phyloP scores from a whole-genome alignment of 768 basidiomycete genomes.

The Lactarius sp. region DNA sequence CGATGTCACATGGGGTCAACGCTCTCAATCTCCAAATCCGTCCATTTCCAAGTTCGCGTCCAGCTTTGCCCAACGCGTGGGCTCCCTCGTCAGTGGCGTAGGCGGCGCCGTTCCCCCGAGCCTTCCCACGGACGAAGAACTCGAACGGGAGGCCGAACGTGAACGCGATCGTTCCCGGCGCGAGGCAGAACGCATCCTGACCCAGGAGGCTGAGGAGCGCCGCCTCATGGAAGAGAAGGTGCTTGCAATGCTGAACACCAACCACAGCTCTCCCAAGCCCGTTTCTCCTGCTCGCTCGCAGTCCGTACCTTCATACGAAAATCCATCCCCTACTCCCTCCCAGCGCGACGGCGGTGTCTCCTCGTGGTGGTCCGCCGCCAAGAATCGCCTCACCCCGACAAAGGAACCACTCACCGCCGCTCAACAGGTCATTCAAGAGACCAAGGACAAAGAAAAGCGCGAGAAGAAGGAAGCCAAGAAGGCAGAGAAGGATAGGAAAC shows the following conservation, averaged over 20 bases:
- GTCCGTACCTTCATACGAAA: constrained; percentile 36
- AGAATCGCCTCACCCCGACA: constrained; percentile 70
- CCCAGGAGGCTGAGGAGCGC: constrained; percentile 63
- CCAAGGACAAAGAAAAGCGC: constrained; percentile 59
- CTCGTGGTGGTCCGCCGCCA: constrained; percentile 70
- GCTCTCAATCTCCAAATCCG: constrained; percentile 59
- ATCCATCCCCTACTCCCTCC: constrained; percentile 54
- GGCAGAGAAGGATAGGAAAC: constrained; percentile 41
- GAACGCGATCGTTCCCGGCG: constrained; percentile 71
- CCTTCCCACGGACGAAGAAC: constrained; percentile 66
- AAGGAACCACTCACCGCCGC: constrained; percentile 80
- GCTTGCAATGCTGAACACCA: constrained; percentile 64
- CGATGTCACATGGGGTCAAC: constrained; percentile 38
- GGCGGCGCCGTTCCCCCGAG: constrained; percentile 33
- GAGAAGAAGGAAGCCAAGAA: constrained; percentile 37
- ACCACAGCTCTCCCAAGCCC: constrained; percentile 34
- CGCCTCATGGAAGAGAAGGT: constrained; percentile 68
- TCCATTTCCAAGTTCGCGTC: constrained; percentile 72
- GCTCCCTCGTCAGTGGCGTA: constrained; percentile 55
- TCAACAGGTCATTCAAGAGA: constrained; percentile 73
- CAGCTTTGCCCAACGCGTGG: constrained; percentile 71
- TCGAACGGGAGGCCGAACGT: constrained; percentile 74
- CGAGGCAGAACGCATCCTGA: constrained; percentile 76
- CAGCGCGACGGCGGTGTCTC: constrained; percentile 47
- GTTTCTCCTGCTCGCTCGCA: constrained; percentile 61